A percentile compares a stretch with the other conserved stretches of the same genome.
These are phyloP conservation scores for Rosa multiflora DNA, from an alignment of 306 rosid genomes.

Conservation along the genomic window DNA sequence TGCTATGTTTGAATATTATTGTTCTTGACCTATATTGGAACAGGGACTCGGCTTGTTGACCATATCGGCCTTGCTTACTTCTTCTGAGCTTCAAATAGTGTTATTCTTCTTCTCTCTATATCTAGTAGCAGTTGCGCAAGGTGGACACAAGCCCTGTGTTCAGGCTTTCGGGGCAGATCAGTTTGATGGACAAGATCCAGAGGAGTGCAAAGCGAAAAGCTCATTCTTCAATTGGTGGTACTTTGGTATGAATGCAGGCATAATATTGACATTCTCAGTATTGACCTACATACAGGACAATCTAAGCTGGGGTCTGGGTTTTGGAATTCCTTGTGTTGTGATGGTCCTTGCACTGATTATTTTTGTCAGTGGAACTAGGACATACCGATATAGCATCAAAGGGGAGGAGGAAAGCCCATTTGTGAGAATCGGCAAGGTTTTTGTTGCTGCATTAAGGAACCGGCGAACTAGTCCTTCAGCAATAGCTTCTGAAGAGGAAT, in stretches of 20 bases:
- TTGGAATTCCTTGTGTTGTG: conserved; percentile 37
- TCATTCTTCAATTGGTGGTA: conserved; percentile 93
- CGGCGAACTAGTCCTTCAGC: no score
- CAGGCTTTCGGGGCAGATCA: conserved; percentile 89
- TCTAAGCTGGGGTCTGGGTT: conserved; percentile 38
- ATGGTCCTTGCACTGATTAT: no score
- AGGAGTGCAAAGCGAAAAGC: conserved; percentile 66
- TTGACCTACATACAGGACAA: conserved; percentile 49
- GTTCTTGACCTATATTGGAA: neutral
- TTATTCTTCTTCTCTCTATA: conserved; percentile 62
- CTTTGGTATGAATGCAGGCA: conserved; percentile 29
- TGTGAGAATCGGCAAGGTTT: no score
- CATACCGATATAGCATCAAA: no score
- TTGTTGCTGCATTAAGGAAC: no score
- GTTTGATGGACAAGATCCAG: conserved; percentile 57
- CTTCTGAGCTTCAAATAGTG: conserved; percentile 34
- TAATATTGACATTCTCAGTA: conserved; percentile 27
- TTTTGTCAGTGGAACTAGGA: no score
- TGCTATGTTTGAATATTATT: neutral
- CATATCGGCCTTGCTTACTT: conserved; percentile 50
- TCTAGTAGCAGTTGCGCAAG: conserved; percentile 61
- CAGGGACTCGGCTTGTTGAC: conserved; percentile 74
- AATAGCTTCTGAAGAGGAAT: no score
- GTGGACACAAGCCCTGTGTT: conserved; percentile 85
- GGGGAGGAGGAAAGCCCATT: no score